phyloP scores from a whole-genome alignment of 2,329 filamentous ascomycete species.

The Ophiostoma ulmi region DNA sequence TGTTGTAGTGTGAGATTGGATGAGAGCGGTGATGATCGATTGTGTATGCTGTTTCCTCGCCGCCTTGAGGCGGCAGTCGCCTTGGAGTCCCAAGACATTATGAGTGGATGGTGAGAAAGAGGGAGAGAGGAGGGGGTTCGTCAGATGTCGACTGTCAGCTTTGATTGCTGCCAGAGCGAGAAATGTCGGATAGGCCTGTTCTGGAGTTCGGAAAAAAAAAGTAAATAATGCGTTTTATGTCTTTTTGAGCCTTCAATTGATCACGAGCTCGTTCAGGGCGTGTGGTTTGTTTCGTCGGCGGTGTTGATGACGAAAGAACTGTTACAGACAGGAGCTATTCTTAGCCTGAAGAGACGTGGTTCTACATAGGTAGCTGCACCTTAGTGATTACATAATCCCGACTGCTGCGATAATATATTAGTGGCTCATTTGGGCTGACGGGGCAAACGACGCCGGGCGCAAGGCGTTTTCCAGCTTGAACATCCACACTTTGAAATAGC shows the following conservation, averaged over 20 bases:
- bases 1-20: conserved; percentile 40
- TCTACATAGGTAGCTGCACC: not conserved
- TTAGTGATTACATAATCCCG: not conserved
- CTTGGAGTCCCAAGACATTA: conserved; percentile 41
- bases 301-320: not conserved
- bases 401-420: too few species aligned
- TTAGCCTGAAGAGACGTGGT: not conserved
- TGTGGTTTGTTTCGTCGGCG: not conserved
- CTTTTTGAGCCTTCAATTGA: not conserved
- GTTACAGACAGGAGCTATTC: not conserved
- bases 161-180: not conserved
- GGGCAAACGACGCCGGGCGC: not conserved
- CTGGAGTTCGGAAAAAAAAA: not conserved
- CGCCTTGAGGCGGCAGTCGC: conserved; percentile 34
- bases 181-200: not conserved
- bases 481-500: not conserved
- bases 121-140: not conserved
- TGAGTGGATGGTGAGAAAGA: not conserved
- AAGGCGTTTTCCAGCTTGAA: not conserved
- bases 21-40: conserved; percentile 34
- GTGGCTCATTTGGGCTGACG: not conserved
- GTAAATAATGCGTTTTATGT: not conserved
- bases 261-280: not conserved
- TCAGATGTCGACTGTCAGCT: not conserved
- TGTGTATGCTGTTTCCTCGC: conserved; percentile 45